Base-by-base conservation (phyloP, 2,329 filamentous ascomycete species). In the Colletotrichum sp. region DNA sequence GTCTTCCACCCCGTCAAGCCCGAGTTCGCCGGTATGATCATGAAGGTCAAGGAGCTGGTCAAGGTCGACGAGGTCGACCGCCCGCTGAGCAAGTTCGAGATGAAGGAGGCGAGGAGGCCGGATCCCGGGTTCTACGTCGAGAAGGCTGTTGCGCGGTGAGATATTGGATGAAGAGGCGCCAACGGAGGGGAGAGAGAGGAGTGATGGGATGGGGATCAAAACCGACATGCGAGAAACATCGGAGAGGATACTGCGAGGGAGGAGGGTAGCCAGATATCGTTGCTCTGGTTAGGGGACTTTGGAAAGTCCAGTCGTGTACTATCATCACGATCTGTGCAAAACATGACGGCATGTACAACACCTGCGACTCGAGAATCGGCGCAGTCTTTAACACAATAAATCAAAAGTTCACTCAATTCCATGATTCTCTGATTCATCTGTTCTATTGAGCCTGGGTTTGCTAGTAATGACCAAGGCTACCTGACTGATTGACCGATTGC, bases 21-120 rank as follows among this genome's bases (percentile, higher is more conserved):
- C 57, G 93, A 95, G 79, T 92, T 95, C 77, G 96, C 96, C 12
- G 96, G 96, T 83, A 95, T 98, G 88, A 95, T 98, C 82, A 94
- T 98, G 89, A 94, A 94, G 85, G 95, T 98, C 80, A 98, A 98
- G 88, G 96, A 98, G 87, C 88, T 98, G 78, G 95, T 98, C 61
- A 89, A 91, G 70, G 95, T 98, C 44, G 88, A 92, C 79, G 96
- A 98, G 86, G 95, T 98, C 60, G 92, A 93, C 39, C 83, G 86
- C 77, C 84, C 90, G 36, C 83, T 95, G 85, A 93, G 89, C 9
- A 91, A 92, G 82, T 85, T 86, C 72, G 91, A 98, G 87, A 89
- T 98, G 81, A 92, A 92, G 86, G 91, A 89, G 68, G 88, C 91
- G 85, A 87, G 96, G 84, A 92, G 90, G 84, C 95, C 96, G 5